These are phyloP conservation scores for Calocybe cyanea DNA, from an alignment of 768 basidiomycete genomes.

Conservation along the genomic window DNA sequence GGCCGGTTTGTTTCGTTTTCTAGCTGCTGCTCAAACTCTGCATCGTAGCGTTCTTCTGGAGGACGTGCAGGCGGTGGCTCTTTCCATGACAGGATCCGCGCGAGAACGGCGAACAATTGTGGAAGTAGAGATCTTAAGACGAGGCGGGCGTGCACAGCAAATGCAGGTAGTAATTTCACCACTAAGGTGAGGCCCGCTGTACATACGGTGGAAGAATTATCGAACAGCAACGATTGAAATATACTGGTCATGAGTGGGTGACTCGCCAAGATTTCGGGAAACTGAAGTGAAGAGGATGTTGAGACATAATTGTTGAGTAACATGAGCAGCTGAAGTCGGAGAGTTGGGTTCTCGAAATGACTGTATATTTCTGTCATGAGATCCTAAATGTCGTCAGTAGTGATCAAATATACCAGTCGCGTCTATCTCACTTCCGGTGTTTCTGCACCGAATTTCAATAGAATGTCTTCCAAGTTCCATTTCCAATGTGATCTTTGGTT, in stretches of 20 bases:
- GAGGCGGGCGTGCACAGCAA: conserved; percentile 60
- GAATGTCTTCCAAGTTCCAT: conserved; percentile 70
- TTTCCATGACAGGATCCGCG: conserved; percentile 74
- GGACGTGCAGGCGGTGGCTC: conserved; percentile 36
- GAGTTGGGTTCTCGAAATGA: conserved; percentile 56
- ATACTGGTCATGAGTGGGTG: conserved; percentile 65
- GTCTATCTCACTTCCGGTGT: conserved; percentile 56
- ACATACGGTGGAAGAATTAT: conserved; percentile 70
- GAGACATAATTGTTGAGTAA: conserved; percentile 64
- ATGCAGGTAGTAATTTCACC: conserved; percentile 69
- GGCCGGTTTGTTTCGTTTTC: conserved; percentile 32
- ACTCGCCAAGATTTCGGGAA: conserved; percentile 46
- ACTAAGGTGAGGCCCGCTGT: conserved; percentile 60
- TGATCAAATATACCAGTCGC: conserved; percentile 2
- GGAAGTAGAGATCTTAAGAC: conserved; percentile 61
- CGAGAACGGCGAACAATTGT: conserved; percentile 60
- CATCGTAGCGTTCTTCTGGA: conserved; percentile 26
- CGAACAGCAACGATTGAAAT: conserved; percentile 65
- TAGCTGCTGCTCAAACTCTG: conserved; percentile 36
- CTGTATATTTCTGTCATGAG: conserved; percentile 64
- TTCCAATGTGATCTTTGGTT: conserved; percentile 68
- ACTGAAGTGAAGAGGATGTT: conserved; percentile 45
- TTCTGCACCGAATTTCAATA: conserved; percentile 61
- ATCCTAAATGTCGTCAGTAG: conserved; percentile 42
- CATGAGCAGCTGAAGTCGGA: conserved; percentile 66